These are phyloP conservation scores for Hippophae rhamnoides DNA, from an alignment of 306 rosid genomes.

Conservation along the genomic window DNA sequence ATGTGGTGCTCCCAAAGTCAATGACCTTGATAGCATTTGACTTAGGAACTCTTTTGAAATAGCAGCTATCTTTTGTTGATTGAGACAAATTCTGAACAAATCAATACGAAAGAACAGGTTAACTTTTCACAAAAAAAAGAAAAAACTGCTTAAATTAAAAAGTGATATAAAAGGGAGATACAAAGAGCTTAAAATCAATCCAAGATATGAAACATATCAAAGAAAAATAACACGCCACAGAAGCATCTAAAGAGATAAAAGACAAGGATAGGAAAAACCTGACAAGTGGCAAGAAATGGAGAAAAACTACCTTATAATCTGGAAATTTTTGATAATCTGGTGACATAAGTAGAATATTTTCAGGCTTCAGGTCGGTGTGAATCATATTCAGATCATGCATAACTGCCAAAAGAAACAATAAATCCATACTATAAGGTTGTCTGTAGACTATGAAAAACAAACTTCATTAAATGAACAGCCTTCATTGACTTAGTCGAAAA, in stretches of 20 bases:
- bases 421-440: not conserved
- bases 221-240: not conserved
- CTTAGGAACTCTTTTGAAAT: conserved; percentile 77
- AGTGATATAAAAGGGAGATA: not conserved
- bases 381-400: conserved; percentile 82
- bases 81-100: conserved; percentile 52
- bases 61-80: conserved; percentile 54
- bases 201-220: not conserved
- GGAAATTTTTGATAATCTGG: conserved; percentile 65
- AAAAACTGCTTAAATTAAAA: too few species aligned
- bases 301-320: conserved; percentile 43
- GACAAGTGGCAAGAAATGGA: not conserved
- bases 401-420: conserved; percentile 38
- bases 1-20: conserved; percentile 96
- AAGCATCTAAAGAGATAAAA: not conserved
- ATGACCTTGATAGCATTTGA: conserved; percentile 88
- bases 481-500: too few species aligned
- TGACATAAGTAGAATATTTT: conserved; percentile 67
- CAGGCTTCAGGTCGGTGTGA: conserved; percentile 95
- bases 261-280: not conserved
- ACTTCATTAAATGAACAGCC: too few species aligned
- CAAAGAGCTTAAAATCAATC: not conserved
- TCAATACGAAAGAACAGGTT: not conserved
- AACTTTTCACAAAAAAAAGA: too few species aligned
- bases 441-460: too few species aligned